Base-by-base conservation (phyloP, 169 alveolate genomes). In the Cryptosporidium ubiquitum region DNA sequence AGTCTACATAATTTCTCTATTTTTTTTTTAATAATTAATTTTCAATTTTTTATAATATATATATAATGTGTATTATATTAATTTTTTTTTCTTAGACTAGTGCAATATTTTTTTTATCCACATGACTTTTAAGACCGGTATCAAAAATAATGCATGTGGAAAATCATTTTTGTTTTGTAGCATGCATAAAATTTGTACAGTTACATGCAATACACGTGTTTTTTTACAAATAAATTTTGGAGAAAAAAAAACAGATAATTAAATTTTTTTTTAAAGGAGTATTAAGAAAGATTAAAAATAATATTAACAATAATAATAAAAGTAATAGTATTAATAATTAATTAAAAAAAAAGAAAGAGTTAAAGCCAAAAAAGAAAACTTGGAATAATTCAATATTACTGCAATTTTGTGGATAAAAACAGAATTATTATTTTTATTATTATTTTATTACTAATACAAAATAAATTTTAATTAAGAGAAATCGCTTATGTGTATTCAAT, bases 131-230 rank as follows among this genome's bases (percentile, higher is more conserved):
- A 29, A 69, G 23, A 26, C 84, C 84, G 84, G 84, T 70, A 49
- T 70, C 68, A 70, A 70, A 42, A 70, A 64, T 0, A 35, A 64
- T 37, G 39, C 79, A 70, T 70, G 84, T 70, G 84, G 84, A 70
- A 33, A 42, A 49, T 12, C 4, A 31, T 55, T 42, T 55, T n/a
- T 68, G 23, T 47, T 70, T 40, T 64, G 14, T 0, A 70, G 42
- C 60, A 70, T 70, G 84, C 84, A 70, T n/a, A 47, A 37, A 44
- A 29, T 69, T 69, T 16, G 7, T 16, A 69, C 23, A 47, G 23
- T 47, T 70, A 47, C 84, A 70, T 70, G 84, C 44, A 70, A 49
- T 20, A 26, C 84, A 70, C 84, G 84, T 70, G 84, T 42, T 68
- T 40, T 20, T 35, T 66, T 68, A 5, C 37, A 33, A 33, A 35